Evolutionary conservation across 2,329 filamentous ascomycete genomes (phyloP).

Genomic region (Whalleya microplaca): DNA sequence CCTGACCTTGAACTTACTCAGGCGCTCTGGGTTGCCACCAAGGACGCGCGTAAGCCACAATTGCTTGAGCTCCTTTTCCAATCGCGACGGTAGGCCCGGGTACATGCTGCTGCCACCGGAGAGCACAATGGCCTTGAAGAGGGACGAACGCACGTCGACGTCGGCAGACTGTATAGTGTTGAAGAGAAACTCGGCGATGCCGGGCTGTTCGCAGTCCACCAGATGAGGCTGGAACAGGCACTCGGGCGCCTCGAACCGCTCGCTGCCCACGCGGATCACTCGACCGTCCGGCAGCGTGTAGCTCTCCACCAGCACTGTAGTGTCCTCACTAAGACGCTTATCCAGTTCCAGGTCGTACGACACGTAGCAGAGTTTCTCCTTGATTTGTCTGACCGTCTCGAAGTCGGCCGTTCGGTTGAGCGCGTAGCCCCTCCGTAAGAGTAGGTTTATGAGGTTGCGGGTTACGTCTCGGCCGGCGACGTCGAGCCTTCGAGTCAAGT

Average conservation of each 20-base stretch:
- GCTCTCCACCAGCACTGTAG: slow-evolving; percentile 93
- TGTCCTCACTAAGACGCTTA: slow-evolving; percentile 94
- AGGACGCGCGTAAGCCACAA: slow-evolving; percentile 94
- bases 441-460: slow-evolving; percentile 94
- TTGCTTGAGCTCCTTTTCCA: slow-evolving; percentile 99
- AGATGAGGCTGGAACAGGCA: slow-evolving; percentile 98
- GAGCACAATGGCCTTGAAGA: slow-evolving; percentile 97
- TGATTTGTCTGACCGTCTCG: slow-evolving; percentile 98
- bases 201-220: slow-evolving; percentile 95
- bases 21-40: slow-evolving; percentile 85
- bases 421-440: slow-evolving; percentile 91
- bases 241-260: slow-evolving; percentile 96
- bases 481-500: slow-evolving; percentile 90
- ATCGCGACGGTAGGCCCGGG: slow-evolving; percentile 86
- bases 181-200: slow-evolving; percentile 96
- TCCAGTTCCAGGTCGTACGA: slow-evolving; percentile 97
- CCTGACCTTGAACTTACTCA: slow-evolving; percentile 99
- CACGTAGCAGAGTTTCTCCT: slow-evolving; percentile 99
- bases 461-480: slow-evolving; percentile 97
- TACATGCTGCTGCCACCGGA: slow-evolving; percentile 99
- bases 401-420: slow-evolving; percentile 98
- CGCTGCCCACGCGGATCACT: slow-evolving; percentile 93
- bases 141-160: slow-evolving; percentile 87
- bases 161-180: slow-evolving; percentile 97
- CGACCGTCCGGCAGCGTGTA: slow-evolving; percentile 97